Evolutionary conservation across 331 rosid genomes (phyloP).

Genomic region (Rhamnella rubrinervis): DNA sequence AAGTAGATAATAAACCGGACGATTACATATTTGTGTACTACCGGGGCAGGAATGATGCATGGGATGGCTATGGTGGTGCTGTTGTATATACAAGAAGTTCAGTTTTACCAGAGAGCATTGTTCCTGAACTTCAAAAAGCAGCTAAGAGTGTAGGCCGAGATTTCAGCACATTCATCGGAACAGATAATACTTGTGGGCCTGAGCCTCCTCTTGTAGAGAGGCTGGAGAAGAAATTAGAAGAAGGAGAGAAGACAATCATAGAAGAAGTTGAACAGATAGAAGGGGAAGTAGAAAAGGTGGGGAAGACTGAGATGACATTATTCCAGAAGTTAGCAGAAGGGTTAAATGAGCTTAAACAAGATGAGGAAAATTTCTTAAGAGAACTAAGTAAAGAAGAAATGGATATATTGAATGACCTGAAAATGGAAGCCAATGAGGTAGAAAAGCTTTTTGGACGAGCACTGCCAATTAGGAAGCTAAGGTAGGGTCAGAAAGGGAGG

Average conservation of each 20-base stretch:
- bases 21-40: slow-evolving; percentile 87
- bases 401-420: slow-evolving; percentile 58
- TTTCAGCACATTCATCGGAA: slow-evolving; percentile 61
- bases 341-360: slow-evolving; percentile 59
- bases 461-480: slow-evolving; percentile 71
- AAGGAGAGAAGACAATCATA: slow-evolving; percentile 69
- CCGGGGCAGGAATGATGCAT: slow-evolving; percentile 91
- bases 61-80: slow-evolving; percentile 98
- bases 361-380: slow-evolving; percentile 70
- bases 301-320: slow-evolving; percentile 55
- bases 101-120: slow-evolving; percentile 66
- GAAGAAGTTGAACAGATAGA: slow-evolving; percentile 78
- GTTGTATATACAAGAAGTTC: slow-evolving; percentile 83
- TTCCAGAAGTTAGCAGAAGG: slow-evolving; percentile 71
- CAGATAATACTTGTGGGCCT: slow-evolving; percentile 91
- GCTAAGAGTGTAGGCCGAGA: slow-evolving; percentile 79
- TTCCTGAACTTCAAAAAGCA: slow-evolving; percentile 74
- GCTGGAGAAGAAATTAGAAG: slow-evolving; percentile 81
- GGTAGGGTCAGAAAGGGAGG: slow-evolving; percentile 33
- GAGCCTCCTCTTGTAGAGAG: slow-evolving; percentile 90
- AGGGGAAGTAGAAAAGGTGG: slow-evolving; percentile 70
- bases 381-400: slow-evolving; percentile 67
- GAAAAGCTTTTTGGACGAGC: slow-evolving; percentile 74
- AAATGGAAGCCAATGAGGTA: slow-evolving; percentile 80
- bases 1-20: slow-evolving; percentile 68